Evolutionary conservation across 2,329 filamentous ascomycete species (phyloP), one percentile per base, ranked within the genome.

Genomic region (Helotiales sp.): DNA sequence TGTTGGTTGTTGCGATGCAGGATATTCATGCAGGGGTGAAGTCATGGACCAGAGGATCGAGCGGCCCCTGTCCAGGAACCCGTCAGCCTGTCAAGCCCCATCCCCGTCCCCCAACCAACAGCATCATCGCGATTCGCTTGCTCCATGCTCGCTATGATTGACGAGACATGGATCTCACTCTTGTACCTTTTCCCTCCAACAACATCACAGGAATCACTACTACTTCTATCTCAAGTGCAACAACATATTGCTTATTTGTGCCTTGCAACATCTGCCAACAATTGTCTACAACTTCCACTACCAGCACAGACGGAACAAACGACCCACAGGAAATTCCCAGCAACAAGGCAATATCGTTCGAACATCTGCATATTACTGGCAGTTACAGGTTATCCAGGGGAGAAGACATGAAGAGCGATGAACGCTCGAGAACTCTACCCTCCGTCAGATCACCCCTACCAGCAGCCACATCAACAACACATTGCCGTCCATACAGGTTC

Each of bases 391-490:
- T 49, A 50, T 37, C 11, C 30, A 37, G 43, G 47, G 59, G 59
- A 50, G 59, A 52, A 55, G 68, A 72, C 54, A 70, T 71, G 70
- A 57, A 30, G 30, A 71, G 70, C 62, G 63, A 71, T 71, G 70
- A 65, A 54, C 61, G 66, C 45, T 70, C 68, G 60, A 62, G 64
- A 65, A 71, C 22, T 62, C 68, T 63, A 60, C 52, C 63, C 55
- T 54, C 62, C 49, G 54, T 61, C 63, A 61, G 50, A 67, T 47
- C 65, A 59, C 30, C 47, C 32, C 34, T 60, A 60, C 34, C 40
- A 60, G 57, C 37, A 57, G 30, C 30, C 24, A 26, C 11, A 34
- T 47, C 63, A 57, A 26, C 63, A 63, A 22, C 20, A 70, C 26
- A 69, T 70, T 49, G 65, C 55, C 34, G 68, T 69, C 49, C 71